Evolutionary conservation across 164 flowering plant species (phyloP), one percentile per base, ranked within the genome.

Genomic region (Macadamia tetraphylla): DNA sequence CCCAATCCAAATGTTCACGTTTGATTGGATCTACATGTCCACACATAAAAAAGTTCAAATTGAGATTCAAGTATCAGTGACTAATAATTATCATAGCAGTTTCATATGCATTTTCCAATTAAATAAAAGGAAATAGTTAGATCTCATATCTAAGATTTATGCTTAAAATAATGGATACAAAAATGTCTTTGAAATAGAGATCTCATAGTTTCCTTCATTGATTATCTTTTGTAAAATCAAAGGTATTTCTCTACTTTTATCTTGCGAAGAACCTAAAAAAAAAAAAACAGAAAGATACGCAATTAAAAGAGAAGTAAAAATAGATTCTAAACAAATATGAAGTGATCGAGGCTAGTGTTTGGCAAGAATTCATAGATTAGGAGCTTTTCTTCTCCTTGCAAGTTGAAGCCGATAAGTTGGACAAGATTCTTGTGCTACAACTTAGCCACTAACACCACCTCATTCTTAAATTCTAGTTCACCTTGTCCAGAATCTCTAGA

Each of bases 371-470:
- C 86, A 62, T 79, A 81, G 11, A 83, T 63, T 6, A 83, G 77
- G 13, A 81, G n/a, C 74, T 65, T 79, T 46, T 83, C 84, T 11
- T 75, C 48, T 29, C 63, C 71, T 10, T 81, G 71, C 14, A 74
- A 1, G 75, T 81, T 74, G 48, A 61, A 81, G 11, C 85, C 87
- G 3, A 78, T 42, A 0, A 84, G 73, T 53, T 73, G 68, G 0
- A 76, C 85, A 0, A 81, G 80, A 60, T 83, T 81, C 31, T 76
- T 55, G 40, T 80, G 87, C 35, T 80, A 80, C 59, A 84, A 82
- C 69, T 74, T 78, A 9, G 78, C 70, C 6, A 78, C 32, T 44
- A 84, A 17, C 0, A 52, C 17, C 15, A 76, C 77, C 64, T 84
- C 85, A 65, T 78, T 81, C 65, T 56, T 71, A 12, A 76, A 80